Percentiles rank a stretch among this genome's conserved stretches.
These are phyloP conservation scores for Mycosarcoma maydis DNA, from an alignment of 1,284 basidiomycete genomes.

Conservation along the genomic window DNA sequence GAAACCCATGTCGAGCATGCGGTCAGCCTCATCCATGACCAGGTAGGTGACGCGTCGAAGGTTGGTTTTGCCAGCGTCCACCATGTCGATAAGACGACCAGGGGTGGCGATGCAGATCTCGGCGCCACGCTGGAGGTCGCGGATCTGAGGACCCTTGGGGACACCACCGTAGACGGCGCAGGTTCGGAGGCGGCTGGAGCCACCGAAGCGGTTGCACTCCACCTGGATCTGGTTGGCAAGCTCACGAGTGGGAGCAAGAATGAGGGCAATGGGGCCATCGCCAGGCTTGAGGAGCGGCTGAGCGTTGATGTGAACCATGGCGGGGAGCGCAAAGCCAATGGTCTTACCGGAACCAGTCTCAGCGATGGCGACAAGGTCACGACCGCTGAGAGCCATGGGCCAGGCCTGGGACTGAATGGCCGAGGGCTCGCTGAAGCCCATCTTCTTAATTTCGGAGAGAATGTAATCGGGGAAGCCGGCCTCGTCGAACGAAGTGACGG, in stretches of 20 bases:
- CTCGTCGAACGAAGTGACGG: conserved; percentile 91
- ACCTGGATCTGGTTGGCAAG: conserved; percentile 98
- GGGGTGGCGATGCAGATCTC: conserved; percentile 92
- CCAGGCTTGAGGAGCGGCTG: conserved; percentile 92
- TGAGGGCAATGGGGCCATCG: conserved; percentile 95
- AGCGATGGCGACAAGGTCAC: conserved; percentile 95
- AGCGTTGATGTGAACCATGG: conserved; percentile 99
- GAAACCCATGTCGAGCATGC: conserved; percentile 99
- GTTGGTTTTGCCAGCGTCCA: conserved; percentile 95
- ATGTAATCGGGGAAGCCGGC: conserved; percentile 96
- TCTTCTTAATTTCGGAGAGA: conserved; percentile 88
- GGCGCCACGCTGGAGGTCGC: conserved; percentile 93
- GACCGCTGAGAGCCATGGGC: conserved; percentile 94
- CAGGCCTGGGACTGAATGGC: conserved; percentile 98
- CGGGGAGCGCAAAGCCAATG: conserved; percentile 95
- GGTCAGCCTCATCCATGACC: conserved; percentile 99
- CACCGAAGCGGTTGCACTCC: conserved; percentile 97
- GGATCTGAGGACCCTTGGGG: conserved; percentile 96
- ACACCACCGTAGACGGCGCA: conserved; percentile 98
- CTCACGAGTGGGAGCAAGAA: conserved; percentile 96
- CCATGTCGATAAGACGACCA: conserved; percentile 80
- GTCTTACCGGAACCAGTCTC: conserved; percentile 73
- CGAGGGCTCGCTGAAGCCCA: conserved; percentile 88
- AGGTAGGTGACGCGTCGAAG: conserved; percentile 94
- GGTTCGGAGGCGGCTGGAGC: conserved; percentile 95